Base-by-base conservation (phyloP, 257 asterid species). In the Solanum phureja region DNA sequence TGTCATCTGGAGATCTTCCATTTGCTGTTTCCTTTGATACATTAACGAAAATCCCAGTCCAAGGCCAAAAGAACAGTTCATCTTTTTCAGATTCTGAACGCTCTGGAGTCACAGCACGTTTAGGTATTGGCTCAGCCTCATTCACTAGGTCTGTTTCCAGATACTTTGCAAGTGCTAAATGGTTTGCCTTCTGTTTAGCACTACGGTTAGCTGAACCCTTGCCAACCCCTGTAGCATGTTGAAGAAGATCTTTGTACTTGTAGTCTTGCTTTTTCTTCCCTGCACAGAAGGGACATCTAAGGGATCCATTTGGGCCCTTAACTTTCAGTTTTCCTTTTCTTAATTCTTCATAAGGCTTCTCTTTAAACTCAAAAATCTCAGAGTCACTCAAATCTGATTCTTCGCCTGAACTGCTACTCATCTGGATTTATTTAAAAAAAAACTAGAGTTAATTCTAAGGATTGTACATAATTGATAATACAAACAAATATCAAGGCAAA, bases 261-360 rank as follows among this genome's bases (percentile, higher is more conserved):
- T 95, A 97, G 89, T 93, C 99, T 64, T 97, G 99, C 81, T 97
- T 97, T 91, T 96, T 97, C 93, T 95, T 96, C 19, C 98, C 99
- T 40, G 98, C 98, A 88, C 99, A 97, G 72, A 95, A 97, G 56
- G 99, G 99, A 88, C 99, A 97, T 81, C 98, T 92, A 64, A 97
- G 92, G 89, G 92, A 68, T 74, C 98, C 95, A 83, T 97, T 95
- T 33, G 98, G 96, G 31, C 96, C 96, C 92, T 92, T 95, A 18
- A 97, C 96, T 90, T 92, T 94, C 88, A 89, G 92, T 11, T 92
- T 92, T n/a, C 99, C 98, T 4, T 91, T 87, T 93, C 85, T 93
- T 87, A 96, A 90, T 33, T 92, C 93, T 90, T 91, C 91, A 35
- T 92, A 94, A 3, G 99, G 99, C 89, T 96, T 97, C 84, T 92